A percentile compares a stretch with the other conserved stretches of the same genome.
These are phyloP conservation scores for Picea mariana DNA, from an alignment of 83 land plant genomes.

Conservation along the genomic window DNA sequence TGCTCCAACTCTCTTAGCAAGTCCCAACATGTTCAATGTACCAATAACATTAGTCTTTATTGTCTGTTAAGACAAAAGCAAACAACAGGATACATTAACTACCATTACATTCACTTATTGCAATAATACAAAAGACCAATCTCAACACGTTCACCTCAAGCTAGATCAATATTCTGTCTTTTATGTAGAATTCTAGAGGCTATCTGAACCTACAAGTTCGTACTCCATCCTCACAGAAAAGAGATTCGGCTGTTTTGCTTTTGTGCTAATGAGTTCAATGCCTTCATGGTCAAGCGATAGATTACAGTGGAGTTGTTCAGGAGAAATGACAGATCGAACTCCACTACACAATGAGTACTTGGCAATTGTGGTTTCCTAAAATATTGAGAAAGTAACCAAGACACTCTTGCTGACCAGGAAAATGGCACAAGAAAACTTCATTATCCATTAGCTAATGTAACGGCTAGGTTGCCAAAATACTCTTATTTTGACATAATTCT, in stretches of 20 bases:
- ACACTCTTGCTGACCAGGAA: too few relatives aligned
- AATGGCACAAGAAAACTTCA: too few relatives aligned
- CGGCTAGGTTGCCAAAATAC: too few relatives aligned
- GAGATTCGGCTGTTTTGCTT: too few relatives aligned
- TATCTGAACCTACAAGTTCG: too few relatives aligned
- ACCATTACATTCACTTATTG: background rate
- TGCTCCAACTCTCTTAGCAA: conserved; percentile 98
- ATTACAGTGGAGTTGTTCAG: background rate
- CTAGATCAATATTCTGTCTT: background rate
- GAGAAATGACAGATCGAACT: too few relatives aligned
- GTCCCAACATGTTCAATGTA: conserved; percentile 97
- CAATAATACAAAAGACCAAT: background rate
- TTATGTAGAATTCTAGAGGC: background rate
- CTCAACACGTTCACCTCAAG: background rate
- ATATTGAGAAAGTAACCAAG: background rate
- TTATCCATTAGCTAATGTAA: too few relatives aligned
- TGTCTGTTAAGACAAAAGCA: conserved; percentile 55
- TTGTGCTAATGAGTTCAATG: background rate
- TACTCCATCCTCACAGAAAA: background rate
- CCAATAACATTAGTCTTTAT: conserved; percentile 99
- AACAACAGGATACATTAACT: background rate
- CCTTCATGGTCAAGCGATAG: background rate
- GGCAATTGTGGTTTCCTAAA: background rate
- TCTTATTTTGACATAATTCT: too few relatives aligned
- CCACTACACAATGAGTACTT: too few relatives aligned